Evolutionary conservation across 805 yeast genomes (phyloP), one percentile per base, ranked within the genome.

Genomic region (Kuraishia piskuri): DNA sequence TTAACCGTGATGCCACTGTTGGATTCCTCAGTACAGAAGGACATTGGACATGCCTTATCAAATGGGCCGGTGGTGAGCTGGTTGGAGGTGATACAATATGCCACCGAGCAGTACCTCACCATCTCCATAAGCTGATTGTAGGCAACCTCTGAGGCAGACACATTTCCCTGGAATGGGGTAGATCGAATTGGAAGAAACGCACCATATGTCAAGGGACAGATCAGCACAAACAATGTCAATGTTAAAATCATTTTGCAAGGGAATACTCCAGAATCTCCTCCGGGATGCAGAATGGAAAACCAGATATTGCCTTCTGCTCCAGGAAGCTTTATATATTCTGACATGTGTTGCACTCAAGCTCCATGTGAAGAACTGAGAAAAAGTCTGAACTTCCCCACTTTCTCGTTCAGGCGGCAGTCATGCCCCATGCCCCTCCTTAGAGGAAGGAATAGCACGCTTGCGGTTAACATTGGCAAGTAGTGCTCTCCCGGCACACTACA

Each of bases 31-130:
- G 24, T 21, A 31, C 53, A 51, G 24, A 46, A 46, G n/a, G n/a
- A 8, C 21, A 22, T 46, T 9, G 49, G 45, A 36, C 79, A 79
- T n/a, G 26, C 24, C 22, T 19, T 17, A 10, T 26, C 45, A 4
- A 49, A 22, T 17, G 24, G 26, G 7, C 51, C 51, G 20, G 12
- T 12, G n/a, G 24, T 9, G 22, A 36, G 31, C 26, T 20, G 9
- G 26, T 49, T 22, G 8, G 36, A 10, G 9, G 46, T n/a, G 22
- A 49, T 36, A 20, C 51, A 49, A 22, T 49, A 49, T 19, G 51
- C 46, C 46, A 49, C 46, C 3, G 46, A 19, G 6, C 25, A 48
- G 50, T 20, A 48, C 9, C 24, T 20, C n/a, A 22, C 24, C 51
- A 49, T 49, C 26, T 49, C 46, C 31, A 17, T 3, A 9, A 49